Percentiles rank a stretch among this genome's conserved stretches.
phyloP scores from a whole-genome alignment of 208 protist species.

The Trypanosoma congolense region DNA sequence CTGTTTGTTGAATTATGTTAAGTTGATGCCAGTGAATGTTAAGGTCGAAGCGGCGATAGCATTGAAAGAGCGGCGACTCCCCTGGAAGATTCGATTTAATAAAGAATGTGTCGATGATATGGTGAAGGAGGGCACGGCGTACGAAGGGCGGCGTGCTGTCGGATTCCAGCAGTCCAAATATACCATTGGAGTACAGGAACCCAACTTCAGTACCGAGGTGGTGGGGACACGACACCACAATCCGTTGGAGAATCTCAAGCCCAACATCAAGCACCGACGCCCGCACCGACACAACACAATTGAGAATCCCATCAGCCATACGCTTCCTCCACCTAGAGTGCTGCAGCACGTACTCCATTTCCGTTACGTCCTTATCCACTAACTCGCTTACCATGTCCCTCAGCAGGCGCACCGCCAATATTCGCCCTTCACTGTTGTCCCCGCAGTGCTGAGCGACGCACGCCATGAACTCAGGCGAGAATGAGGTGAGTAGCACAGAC shows the following conservation, averaged over 20 bases:
- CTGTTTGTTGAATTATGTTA: constrained; percentile 78
- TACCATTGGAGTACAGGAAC: constrained; percentile 87
- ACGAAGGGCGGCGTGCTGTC: constrained; percentile 77
- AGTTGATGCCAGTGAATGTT: constrained; percentile 71
- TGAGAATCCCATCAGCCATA: constrained; percentile 85
- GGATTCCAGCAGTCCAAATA: constrained; percentile 91
- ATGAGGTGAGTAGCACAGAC: constrained; percentile 39
- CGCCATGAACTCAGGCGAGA: constrained; percentile 60
- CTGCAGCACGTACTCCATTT: constrained; percentile 38
- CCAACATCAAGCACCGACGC: constrained; percentile 79
- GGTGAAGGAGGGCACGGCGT: constrained; percentile 83
- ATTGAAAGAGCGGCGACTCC: constrained; percentile 38
- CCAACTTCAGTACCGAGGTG: constrained; percentile 81
- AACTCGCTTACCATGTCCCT: constrained; percentile 48
- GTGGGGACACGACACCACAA: constrained; percentile 39
- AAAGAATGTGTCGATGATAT: constrained; percentile 73
- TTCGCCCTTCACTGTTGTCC: constrained; percentile 60
- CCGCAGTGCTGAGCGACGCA: constrained; percentile 59
- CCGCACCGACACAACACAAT: constrained; percentile 81
- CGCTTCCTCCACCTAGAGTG: constrained; percentile 43
- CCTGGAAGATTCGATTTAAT: background rate
- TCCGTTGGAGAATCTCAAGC: constrained; percentile 87
- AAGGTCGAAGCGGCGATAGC: constrained; percentile 79
- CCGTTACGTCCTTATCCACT: constrained; percentile 17
- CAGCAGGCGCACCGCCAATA: constrained; percentile 61